These are phyloP conservation scores for Rhizoctonia solani DNA, from an alignment of 1,284 basidiomycete species.

Conservation along the genomic window DNA sequence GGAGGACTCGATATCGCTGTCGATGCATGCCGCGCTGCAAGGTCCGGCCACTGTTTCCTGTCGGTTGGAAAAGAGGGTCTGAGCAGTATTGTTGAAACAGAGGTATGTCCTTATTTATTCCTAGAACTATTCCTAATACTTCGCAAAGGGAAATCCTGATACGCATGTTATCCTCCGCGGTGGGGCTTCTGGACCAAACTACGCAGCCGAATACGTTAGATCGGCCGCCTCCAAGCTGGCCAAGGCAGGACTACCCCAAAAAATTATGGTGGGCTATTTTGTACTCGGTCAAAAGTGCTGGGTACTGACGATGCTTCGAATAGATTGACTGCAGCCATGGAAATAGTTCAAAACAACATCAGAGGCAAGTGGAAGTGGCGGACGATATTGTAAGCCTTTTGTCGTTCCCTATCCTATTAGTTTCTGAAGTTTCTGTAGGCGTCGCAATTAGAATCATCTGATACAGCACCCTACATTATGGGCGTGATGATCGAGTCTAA, in stretches of 20 bases:
- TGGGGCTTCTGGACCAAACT: conserved; percentile 86
- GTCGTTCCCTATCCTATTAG: neutral
- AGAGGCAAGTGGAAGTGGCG: conserved; percentile 57
- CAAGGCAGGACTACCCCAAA: conserved; percentile 78
- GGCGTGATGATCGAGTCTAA: conserved; percentile 99
- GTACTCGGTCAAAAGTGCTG: neutral
- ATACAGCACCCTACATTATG: conserved; percentile 80
- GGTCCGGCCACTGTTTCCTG: conserved; percentile 87
- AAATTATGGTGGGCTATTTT: conserved; percentile 79
- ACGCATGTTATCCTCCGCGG: conserved; percentile 93
- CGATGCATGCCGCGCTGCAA: conserved; percentile 89
- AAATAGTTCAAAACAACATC: conserved; percentile 62
- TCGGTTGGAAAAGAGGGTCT: conserved; percentile 91
- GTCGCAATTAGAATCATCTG: conserved; percentile 67
- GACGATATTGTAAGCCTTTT: conserved; percentile 55
- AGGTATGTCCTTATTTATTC: conserved; percentile 50
- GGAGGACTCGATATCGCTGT: conserved; percentile 80
- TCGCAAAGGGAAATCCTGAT: conserved; percentile 74
- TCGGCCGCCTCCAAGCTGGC: conserved; percentile 75
- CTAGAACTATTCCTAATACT: neutral
- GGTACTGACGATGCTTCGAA: neutral
- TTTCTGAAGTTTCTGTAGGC: conserved; percentile 53
- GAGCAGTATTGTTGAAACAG: conserved; percentile 89
- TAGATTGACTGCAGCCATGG: conserved; percentile 92
- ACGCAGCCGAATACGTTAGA: conserved; percentile 73